These are phyloP conservation scores for Termitomyces sp. DNA, from an alignment of 768 basidiomycete genomes.

Conservation along the genomic window DNA sequence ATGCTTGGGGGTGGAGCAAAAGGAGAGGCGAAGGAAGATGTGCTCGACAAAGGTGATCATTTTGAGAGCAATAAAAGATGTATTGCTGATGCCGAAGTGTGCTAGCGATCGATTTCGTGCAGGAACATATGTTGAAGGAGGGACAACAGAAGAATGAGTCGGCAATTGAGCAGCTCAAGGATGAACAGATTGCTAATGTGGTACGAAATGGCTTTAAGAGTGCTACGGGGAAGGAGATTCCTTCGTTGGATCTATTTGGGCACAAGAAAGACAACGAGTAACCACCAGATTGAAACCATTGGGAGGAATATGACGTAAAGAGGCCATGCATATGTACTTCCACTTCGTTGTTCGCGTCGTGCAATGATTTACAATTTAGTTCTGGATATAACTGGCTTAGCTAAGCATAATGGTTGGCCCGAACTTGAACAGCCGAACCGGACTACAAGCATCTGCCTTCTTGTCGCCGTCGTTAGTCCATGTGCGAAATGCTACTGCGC, in stretches of 20 bases:
- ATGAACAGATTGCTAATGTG: slow-evolving; percentile 31
- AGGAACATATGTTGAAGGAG: slow-evolving; percentile 33
- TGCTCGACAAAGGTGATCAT: slow-evolving; percentile 25
- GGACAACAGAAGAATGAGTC: slow-evolving; percentile 34
- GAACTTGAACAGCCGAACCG: no score
- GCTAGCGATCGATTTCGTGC: slow-evolving; percentile 34
- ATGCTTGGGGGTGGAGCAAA: slow-evolving; percentile 15
- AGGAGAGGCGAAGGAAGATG: slow-evolving; percentile 17
- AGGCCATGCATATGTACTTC: background rate
- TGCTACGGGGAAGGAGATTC: slow-evolving; percentile 28
- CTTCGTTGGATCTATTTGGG: slow-evolving; percentile 4
- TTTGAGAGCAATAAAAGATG: background rate
- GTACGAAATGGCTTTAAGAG: slow-evolving; percentile 26
- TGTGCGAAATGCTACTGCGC: background rate
- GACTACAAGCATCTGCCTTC: no score
- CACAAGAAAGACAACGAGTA: background rate
- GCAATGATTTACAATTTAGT: background rate
- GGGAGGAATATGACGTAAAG: background rate
- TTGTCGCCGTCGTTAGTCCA: no score
- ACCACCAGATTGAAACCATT: no score
- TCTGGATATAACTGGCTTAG: background rate
- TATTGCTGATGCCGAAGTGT: background rate
- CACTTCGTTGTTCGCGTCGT: background rate
- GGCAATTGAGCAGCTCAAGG: slow-evolving; percentile 35
- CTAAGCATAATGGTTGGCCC: no score